A percentile compares a stretch with the other conserved stretches of the same genome.
Evolutionary conservation across 129 eudicot genomes (phyloP).

Genomic region (Pulicaria dysenterica): DNA sequence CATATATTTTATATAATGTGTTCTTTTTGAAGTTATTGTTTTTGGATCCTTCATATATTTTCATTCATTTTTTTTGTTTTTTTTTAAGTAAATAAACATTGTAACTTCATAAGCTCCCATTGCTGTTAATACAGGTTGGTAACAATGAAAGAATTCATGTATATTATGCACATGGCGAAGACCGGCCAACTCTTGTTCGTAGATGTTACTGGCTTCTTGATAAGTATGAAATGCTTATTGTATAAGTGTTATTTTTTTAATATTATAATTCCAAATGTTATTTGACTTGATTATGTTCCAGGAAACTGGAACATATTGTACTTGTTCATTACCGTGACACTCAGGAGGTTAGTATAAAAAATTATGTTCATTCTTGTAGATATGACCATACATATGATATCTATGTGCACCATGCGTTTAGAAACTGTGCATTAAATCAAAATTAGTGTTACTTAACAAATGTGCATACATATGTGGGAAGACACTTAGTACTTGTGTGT

Average conservation of each 20-base stretch:
- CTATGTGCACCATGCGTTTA: background rate
- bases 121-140: conserved; percentile 66
- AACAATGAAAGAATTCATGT: conserved; percentile 90
- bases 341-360: conserved; percentile 66
- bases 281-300: conserved; percentile 39
- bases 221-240: conserved; percentile 58
- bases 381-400: conserved; percentile 11
- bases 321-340: conserved; percentile 99
- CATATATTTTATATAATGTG: background rate
- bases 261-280: background rate
- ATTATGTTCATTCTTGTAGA: background rate
- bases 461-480: background rate
- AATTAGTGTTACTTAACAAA: background rate
- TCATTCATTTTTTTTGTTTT: background rate
- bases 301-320: conserved; percentile 91
- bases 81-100: background rate
- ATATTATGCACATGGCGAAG: conserved; percentile 97
- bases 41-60: conserved; percentile 13
- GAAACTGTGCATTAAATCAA: background rate
- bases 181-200: conserved; percentile 84
- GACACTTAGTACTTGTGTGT: background rate
- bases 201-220: conserved; percentile 99
- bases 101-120: conserved; percentile 3
- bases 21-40: no score
- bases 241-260: conserved; percentile 14